Conservation (phyloP, 495 filamentous ascomycete genomes). For the Aspergillus carlsbadensis region DNA sequence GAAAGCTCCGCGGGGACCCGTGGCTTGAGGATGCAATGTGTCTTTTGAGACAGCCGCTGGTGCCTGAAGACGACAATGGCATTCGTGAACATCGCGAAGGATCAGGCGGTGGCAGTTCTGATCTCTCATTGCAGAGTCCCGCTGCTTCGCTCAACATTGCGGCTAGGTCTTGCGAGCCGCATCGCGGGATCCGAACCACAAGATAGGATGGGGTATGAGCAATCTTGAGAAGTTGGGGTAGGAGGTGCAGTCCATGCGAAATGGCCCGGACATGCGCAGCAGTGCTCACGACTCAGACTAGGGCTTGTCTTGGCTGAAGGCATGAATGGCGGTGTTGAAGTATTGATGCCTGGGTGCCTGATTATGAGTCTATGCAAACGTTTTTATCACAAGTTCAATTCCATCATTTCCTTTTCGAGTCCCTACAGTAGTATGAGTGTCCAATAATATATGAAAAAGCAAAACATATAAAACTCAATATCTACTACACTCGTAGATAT, state of each 20-base stretch:
- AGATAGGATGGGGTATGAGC: neutral
- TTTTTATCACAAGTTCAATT: neutral
- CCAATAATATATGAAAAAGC: too few species aligned
- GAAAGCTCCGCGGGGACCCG: neutral
- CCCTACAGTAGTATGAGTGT: too few species aligned
- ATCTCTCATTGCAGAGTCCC: neutral
- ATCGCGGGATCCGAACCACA: neutral
- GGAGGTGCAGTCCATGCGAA: neutral
- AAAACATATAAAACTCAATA: neutral
- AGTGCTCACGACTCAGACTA: neutral
- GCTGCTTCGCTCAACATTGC: neutral
- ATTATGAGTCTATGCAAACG: neutral
- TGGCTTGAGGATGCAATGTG: neutral
- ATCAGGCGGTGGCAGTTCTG: constrained; percentile 1
- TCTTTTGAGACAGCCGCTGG: neutral
- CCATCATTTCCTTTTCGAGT: neutral
- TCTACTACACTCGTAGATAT: neutral
- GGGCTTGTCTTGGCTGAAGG: neutral
- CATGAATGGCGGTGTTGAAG: constrained; percentile 5
- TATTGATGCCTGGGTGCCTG: constrained; percentile 7
- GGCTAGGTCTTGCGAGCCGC: neutral
- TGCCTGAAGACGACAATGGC: neutral
- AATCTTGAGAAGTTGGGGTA: neutral
- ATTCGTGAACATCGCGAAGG: neutral
- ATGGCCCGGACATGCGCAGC: neutral